Percentiles rank a stretch among this genome's conserved stretches.
These are phyloP conservation scores for Arthrinium phaeospermum DNA, from an alignment of 2,329 filamentous ascomycete species.

Conservation along the genomic window DNA sequence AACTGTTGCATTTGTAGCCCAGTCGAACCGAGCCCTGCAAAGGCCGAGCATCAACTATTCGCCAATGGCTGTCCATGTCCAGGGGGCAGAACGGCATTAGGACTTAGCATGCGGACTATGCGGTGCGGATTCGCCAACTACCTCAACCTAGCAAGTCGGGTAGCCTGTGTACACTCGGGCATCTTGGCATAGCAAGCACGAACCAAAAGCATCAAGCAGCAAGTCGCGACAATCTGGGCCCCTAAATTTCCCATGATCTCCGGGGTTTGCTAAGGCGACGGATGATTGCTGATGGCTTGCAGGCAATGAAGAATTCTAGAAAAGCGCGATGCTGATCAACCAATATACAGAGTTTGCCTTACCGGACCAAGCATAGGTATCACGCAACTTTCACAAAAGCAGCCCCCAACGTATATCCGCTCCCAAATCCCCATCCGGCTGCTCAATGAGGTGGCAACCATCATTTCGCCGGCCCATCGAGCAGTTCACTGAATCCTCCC, in stretches of 20 bases:
- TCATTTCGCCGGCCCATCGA: not conserved
- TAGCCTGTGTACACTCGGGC: not conserved
- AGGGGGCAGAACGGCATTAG: not conserved
- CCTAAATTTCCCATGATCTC: not conserved
- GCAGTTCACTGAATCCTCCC: not conserved
- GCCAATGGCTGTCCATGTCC: not conserved
- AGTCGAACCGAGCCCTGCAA: not conserved
- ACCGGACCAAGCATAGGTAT: not conserved
- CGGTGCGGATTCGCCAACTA: not conserved
- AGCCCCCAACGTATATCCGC: not conserved
- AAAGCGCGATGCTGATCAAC: not conserved
- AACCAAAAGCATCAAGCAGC: not conserved
- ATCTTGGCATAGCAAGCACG: constrained; percentile 4
- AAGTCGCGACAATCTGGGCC: not conserved
- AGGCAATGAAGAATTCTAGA: constrained; percentile 5
- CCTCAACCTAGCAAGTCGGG: not conserved
- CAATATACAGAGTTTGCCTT: not conserved
- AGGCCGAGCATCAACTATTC: not conserved
- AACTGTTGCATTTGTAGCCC: not conserved
- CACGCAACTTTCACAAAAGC: not conserved
- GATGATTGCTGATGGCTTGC: not conserved
- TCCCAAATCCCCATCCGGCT: not conserved
- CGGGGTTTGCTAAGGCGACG: not conserved
- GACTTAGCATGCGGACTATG: constrained; percentile 9
- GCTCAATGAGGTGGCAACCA: not conserved